Percentiles rank a stretch among this genome's conserved stretches.
Conservation (phyloP, 1,284 basidiomycete species). For the Cryptococcus hybrid region DNA sequence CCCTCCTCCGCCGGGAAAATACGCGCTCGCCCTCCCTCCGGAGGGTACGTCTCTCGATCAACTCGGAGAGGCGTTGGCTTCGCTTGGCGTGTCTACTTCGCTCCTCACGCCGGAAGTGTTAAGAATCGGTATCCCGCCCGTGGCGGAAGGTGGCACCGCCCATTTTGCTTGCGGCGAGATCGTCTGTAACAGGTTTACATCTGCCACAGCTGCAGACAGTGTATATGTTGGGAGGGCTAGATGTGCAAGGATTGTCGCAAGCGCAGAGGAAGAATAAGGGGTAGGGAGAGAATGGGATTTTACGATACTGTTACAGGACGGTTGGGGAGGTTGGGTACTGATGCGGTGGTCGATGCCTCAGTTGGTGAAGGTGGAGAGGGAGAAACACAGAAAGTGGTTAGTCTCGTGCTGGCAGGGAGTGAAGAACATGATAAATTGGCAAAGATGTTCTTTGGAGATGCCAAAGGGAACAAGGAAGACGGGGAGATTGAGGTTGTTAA, state of each 20-base stretch:
- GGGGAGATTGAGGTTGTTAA: slow-evolving; percentile 1
- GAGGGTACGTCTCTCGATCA: slow-evolving; percentile 18
- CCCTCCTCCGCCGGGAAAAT: slow-evolving; percentile 23
- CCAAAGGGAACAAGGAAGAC: background rate
- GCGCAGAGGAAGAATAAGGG: slow-evolving; percentile 13
- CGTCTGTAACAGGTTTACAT: slow-evolving; percentile 30
- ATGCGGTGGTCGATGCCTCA: background rate
- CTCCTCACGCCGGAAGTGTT: slow-evolving; percentile 26
- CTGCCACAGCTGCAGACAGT: slow-evolving; percentile 28
- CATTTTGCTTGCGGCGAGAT: slow-evolving; percentile 20
- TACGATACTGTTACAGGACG: slow-evolving; percentile 31
- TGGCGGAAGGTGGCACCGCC: slow-evolving; percentile 3
- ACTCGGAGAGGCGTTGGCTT: slow-evolving; percentile 14
- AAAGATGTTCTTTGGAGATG: slow-evolving; percentile 20
- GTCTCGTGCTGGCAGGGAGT: slow-evolving; percentile 18
- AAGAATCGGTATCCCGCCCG: slow-evolving; percentile 4
- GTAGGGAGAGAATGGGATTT: slow-evolving; percentile 4
- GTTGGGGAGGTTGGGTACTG: slow-evolving; percentile 29
- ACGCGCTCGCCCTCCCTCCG: slow-evolving; percentile 26
- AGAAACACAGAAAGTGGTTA: slow-evolving; percentile 24
- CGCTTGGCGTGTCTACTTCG: slow-evolving; percentile 15
- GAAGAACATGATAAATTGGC: slow-evolving; percentile 22
- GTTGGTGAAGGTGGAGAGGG: background rate
- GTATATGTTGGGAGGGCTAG: slow-evolving; percentile 34
- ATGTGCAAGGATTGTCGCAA: slow-evolving; percentile 17